A percentile compares a stretch with the other conserved stretches of the same genome.
phyloP scores from a whole-genome alignment of 192 early-diverging fungal genomes.

The Coemansia asiatica region DNA sequence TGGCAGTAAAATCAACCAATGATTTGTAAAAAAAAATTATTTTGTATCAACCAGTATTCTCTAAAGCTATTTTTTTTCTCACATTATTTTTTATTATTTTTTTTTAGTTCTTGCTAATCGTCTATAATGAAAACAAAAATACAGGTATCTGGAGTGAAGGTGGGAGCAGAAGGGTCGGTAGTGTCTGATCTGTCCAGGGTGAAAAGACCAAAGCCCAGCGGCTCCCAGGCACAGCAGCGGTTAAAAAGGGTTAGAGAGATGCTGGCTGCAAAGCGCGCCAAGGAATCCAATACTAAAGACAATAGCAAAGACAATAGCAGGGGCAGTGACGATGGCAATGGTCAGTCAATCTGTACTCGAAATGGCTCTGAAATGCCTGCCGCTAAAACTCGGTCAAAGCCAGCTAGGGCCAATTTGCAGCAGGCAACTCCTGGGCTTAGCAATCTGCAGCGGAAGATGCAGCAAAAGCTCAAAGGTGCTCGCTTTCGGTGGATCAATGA shows the following conservation, averaged over 20 bases:
- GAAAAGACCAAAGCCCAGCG: conserved; percentile 6
- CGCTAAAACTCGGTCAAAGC: not conserved
- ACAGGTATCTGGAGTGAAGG: not conserved
- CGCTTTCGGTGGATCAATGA: conserved; percentile 94
- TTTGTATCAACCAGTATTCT: no score
- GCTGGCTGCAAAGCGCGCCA: conserved; percentile 16
- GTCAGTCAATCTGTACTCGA: not conserved
- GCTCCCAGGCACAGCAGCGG: conserved; percentile 15
- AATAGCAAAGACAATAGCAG: not conserved
- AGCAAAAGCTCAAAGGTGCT: conserved; percentile 73
- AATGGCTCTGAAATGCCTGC: not conserved
- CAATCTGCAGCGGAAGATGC: conserved; percentile 58
- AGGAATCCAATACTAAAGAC: not conserved
- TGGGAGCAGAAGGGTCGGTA: no score
- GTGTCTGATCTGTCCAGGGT: conserved; percentile 11
- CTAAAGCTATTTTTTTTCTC: not conserved
- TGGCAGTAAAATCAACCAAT: no score
- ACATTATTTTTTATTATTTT: no score
- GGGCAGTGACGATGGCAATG: not conserved
- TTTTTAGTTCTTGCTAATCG: no score
- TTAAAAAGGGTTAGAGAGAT: conserved; percentile 33
- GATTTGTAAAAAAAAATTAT: not conserved
- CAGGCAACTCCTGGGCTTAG: conserved; percentile 15
- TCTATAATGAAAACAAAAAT: not conserved
- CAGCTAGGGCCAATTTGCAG: not conserved